Percentiles rank a stretch among this genome's conserved stretches.
Evolutionary conservation across 306 rosid genomes (phyloP).

Genomic region (Abrus precatorius): DNA sequence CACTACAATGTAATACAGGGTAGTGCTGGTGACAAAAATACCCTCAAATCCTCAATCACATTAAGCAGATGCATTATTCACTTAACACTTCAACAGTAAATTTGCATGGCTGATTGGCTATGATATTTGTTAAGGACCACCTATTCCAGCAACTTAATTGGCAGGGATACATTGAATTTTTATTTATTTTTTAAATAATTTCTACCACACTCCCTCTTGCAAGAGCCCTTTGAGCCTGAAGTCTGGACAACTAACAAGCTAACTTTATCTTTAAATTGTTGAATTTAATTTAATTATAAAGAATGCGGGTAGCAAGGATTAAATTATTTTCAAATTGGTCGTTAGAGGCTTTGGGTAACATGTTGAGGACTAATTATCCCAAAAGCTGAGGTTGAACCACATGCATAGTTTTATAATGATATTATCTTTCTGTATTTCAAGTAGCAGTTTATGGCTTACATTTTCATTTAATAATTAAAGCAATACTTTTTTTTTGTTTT

Average conservation of each 20-base stretch:
- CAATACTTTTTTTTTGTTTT: not conserved
- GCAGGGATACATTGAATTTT: not conserved
- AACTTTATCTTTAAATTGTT: not conserved
- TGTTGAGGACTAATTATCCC: constrained; percentile 5
- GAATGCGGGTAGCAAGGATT: not conserved
- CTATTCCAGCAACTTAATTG: not conserved
- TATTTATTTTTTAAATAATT: not conserved
- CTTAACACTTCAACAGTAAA: not conserved
- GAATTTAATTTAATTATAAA: constrained; percentile 11
- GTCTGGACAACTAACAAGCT: not conserved
- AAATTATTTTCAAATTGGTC: constrained; percentile 33
- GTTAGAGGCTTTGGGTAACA: constrained; percentile 11
- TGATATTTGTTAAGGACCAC: not conserved
- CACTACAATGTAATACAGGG: not conserved
- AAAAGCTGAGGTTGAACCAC: constrained; percentile 17
- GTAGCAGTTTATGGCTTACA: constrained; percentile 7
- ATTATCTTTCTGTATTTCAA: constrained; percentile 31
- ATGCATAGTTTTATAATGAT: not conserved
- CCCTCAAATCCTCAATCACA: not conserved
- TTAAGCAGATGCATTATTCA: not conserved
- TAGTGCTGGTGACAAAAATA: not conserved
- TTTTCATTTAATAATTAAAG: constrained; percentile 11
- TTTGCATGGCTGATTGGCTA: not conserved
- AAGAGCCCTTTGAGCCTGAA: constrained; percentile 7
- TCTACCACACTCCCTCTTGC: constrained; percentile 2